Evolutionary conservation across 1,139 yeast genomes (phyloP), one percentile per base, ranked within the genome.

Genomic region (Suhomyces atakaporum): DNA sequence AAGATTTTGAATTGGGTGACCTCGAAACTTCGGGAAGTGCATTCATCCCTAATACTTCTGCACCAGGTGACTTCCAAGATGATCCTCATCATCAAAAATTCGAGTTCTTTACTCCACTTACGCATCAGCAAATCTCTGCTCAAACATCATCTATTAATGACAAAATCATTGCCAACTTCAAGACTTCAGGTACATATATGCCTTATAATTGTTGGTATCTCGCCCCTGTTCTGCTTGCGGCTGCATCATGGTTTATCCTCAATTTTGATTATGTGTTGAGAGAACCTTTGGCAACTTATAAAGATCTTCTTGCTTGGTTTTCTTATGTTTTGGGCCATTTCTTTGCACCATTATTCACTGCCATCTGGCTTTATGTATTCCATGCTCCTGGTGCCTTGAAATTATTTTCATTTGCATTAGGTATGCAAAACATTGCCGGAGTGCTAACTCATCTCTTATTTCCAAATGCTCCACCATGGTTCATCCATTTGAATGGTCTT

Each of bases 391-490:
- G 84, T 1, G 74, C 77, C 0, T 38, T 79, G 9, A 76, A 71
- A 44, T 62, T 67, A 45, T 81, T 79, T 46, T 63, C 77, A 1
- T 49, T 73, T 22, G 72, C 78, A 1, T 50, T 81, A 25, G 87
- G 88, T 2, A 37, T 68, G 14, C 86, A 80, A 53, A 81, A 81
- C 49, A 69, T 79, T 7, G 57, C 67, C 3, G 85, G 85, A 9
- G 82, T 80, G 1, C 33, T 71, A 26, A 80, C 85, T 5, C 87
- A 81, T 53, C 57, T 81, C 31, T 39, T 70, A 10, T 66, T 80
- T 49, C 87, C 88, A 11, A 79, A 77, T 51, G 84, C 86, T 0
- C 83, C 87, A 2, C 88, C 88, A 4, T 80, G 87, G 84, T 81
- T 79, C 53, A 74, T 79, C 32, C 81, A 77, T 50, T 45, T 77